Base-by-base conservation (phyloP, 495 filamentous ascomycete genomes). In the Annulohypoxylon bovei region DNA sequence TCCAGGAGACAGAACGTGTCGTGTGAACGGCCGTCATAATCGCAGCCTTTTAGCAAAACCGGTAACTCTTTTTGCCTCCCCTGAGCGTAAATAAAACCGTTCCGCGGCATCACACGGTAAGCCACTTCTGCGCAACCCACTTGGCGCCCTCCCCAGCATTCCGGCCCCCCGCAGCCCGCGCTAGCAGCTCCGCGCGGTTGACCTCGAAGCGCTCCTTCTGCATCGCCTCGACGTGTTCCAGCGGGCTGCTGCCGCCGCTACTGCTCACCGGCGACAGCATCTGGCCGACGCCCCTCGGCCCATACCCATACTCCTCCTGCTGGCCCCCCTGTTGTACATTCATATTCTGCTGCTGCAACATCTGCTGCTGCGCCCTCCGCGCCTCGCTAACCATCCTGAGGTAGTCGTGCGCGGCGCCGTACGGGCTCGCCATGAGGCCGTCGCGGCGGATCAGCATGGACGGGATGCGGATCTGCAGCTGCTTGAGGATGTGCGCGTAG, bases 371-470 rank as follows among this genome's bases (percentile, higher is more conserved):
- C 33, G 32, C 14, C 16, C 37, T 16, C 37, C 27, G 8, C 12
- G 28, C 12, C 56, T 33, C 18, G 25, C 57, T 47, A 6, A 27
- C 55, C 18, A 49, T 7, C 53, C 28, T 22, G 35, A 46, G 12
- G 14, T 53, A 79, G 59, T 78, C 69, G 23, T 75, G 65, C 5
- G 72, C 76, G 25, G 71, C 70, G n/a, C 75, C 75, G 25, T 77
- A 77, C 1, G 74, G 75, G 28, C 71, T 50, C 0, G 75, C 75
- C 76, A 84, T 73, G 1, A 82, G 62, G 4, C 74, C 76, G 55
- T 87, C 85, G 18, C 80, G 75, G 12, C 80, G 79, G 75, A 87
- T 85, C 65, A 85, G 77, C 84, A 86, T 85, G 0, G 81, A 84
- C 6, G 85, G 85, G 54, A 85, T 75, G 49, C 84, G 81, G 39